Conservation (phyloP, 345 rosid species). For the Aquilaria sinensis region DNA sequence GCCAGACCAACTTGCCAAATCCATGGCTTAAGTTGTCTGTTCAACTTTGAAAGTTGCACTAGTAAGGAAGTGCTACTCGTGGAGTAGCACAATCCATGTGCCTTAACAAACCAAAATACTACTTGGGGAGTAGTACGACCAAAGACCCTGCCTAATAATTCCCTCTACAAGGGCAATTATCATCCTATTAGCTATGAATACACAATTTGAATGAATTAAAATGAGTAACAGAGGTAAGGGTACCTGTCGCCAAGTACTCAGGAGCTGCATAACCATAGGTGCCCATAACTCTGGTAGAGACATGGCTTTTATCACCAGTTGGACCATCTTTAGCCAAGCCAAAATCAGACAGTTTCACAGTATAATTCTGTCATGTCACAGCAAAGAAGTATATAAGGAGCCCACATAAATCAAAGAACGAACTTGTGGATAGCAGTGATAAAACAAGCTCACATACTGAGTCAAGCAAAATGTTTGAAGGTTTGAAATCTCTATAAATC, state of each 20-base stretch:
- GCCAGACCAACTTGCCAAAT: too few relatives aligned
- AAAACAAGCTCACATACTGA: conserved; percentile 33
- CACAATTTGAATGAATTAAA: too few relatives aligned
- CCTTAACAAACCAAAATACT: too few relatives aligned
- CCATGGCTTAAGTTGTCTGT: too few relatives aligned
- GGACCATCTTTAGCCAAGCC: conserved; percentile 98
- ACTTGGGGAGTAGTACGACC: too few relatives aligned
- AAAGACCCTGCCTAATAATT: too few relatives aligned
- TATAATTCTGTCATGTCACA: conserved; percentile 44
- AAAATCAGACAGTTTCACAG: conserved; percentile 83
- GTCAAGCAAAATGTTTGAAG: conserved; percentile 80
- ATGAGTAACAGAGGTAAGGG: not conserved
- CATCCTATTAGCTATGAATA: not conserved
- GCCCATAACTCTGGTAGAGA: conserved; percentile 92
- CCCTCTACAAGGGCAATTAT: too few relatives aligned
- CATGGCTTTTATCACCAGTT: conserved; percentile 64
- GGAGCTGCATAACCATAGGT: conserved; percentile 93
- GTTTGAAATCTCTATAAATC: conserved; percentile 84
- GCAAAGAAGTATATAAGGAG: conserved; percentile 8
- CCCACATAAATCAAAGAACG: not conserved
- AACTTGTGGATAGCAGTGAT: not conserved
- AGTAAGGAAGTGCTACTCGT: too few relatives aligned
- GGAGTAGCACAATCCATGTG: too few relatives aligned
- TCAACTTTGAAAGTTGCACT: too few relatives aligned
- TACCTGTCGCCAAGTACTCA: conserved; percentile 61